Conservation (phyloP, 2,329 filamentous ascomycete species). For the Tolypocladium inflatum region DNA sequence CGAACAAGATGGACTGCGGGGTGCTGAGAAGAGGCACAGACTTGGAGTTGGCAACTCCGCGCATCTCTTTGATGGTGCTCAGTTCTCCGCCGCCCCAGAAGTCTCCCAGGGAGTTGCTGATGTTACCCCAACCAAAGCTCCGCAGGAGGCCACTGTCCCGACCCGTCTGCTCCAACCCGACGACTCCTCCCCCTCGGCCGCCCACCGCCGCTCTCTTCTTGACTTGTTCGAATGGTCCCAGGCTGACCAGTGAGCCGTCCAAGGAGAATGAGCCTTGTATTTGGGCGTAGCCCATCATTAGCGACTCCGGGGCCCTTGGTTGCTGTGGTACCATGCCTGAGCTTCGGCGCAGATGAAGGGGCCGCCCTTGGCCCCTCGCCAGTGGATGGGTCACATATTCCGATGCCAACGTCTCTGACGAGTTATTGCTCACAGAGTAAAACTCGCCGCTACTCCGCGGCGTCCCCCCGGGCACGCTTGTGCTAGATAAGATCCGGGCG, state of each 20-base stretch:
- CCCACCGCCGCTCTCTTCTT: constrained; percentile 89
- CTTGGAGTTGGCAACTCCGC: constrained; percentile 74
- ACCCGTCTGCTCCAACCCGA: constrained; percentile 67
- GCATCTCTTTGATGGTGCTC: constrained; percentile 93
- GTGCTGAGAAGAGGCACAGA: constrained; percentile 88
- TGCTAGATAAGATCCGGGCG: constrained; percentile 65
- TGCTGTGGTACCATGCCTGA: constrained; percentile 34
- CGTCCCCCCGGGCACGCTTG: constrained; percentile 64
- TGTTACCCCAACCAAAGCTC: constrained; percentile 76
- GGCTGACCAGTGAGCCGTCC: constrained; percentile 84
- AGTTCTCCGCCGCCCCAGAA: constrained; percentile 79
- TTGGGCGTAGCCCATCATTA: constrained; percentile 98
- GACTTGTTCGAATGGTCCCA: constrained; percentile 86
- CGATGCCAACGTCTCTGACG: constrained; percentile 83
- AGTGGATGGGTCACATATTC: constrained; percentile 61
- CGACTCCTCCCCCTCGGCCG: constrained; percentile 76
- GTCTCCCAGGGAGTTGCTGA: constrained; percentile 81
- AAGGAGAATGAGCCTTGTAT: constrained; percentile 85
- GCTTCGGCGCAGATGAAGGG: constrained; percentile 36
- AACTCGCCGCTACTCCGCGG: constrained; percentile 90
- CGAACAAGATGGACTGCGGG: constrained; percentile 90
- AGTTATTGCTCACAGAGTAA: constrained; percentile 90
- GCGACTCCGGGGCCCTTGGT: constrained; percentile 55
- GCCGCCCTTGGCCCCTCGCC: constrained; percentile 22
- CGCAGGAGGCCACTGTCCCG: constrained; percentile 72